A percentile compares a stretch with the other conserved stretches of the same genome.
phyloP scores from a whole-genome alignment of 2,329 filamentous ascomycete genomes.

The Calonectria henricotiae region DNA sequence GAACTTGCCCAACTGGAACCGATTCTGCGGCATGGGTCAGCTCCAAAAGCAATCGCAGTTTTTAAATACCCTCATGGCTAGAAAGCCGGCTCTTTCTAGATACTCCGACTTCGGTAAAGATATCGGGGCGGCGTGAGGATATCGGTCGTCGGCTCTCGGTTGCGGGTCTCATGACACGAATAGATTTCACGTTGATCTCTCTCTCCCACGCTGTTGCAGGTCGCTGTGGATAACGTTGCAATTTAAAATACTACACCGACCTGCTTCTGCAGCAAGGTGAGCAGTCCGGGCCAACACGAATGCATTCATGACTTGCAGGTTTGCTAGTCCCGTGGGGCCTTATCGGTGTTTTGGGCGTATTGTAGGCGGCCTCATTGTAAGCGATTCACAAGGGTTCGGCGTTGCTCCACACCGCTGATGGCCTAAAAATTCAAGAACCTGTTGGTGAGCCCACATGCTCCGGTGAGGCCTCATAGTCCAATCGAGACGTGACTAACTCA shows the following conservation, averaged over 20 bases:
- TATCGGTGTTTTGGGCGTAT: slow-evolving; percentile 17
- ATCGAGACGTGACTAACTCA: background rate
- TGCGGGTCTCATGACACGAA: slow-evolving; percentile 19
- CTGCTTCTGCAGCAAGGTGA: slow-evolving; percentile 7
- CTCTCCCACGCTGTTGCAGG: slow-evolving; percentile 3
- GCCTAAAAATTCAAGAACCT: background rate
- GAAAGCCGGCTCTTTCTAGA: background rate
- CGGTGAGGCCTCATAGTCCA: slow-evolving; percentile 4
- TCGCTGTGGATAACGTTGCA: slow-evolving; percentile 20
- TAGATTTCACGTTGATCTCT: background rate
- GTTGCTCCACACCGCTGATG: slow-evolving; percentile 15
- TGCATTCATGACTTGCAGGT: slow-evolving; percentile 14
- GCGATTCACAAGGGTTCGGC: slow-evolving; percentile 1
- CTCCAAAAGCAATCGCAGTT: background rate
- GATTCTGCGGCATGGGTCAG: background rate
- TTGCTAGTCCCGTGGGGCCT: background rate
- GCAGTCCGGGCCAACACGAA: background rate
- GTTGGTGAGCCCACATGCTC: background rate
- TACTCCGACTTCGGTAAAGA: slow-evolving; percentile 18
- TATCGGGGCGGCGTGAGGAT: slow-evolving; percentile 3
- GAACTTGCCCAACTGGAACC: background rate
- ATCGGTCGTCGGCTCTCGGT: slow-evolving; percentile 19
- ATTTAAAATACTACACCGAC: slow-evolving; percentile 20
- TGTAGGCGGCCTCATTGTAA: slow-evolving; percentile 22
- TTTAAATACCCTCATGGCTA: background rate